Evolutionary conservation across 495 filamentous ascomycete genomes (phyloP).

Genomic region (Aspergillus nanangensis): DNA sequence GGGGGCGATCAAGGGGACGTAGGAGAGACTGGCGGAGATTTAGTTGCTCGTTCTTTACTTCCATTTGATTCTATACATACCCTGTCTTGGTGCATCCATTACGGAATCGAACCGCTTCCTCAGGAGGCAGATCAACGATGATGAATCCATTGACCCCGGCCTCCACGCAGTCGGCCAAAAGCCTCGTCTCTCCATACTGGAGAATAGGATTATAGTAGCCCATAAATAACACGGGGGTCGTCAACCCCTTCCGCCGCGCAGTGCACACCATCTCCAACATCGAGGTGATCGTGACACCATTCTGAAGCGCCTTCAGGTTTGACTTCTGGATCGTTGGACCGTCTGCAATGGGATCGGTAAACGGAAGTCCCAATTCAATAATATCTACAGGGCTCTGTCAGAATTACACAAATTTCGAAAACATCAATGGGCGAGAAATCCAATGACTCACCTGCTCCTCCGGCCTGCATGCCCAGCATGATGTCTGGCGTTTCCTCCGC

Average conservation of each 20-base stretch:
- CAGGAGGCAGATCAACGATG: conserved; percentile 80
- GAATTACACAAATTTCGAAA: background rate
- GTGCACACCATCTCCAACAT: conserved; percentile 68
- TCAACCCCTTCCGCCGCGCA: conserved; percentile 64
- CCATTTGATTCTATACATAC: background rate
- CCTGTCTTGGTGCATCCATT: conserved; percentile 49
- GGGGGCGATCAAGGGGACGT: conserved; percentile 80
- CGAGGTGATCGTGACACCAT: conserved; percentile 69
- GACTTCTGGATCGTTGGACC: conserved; percentile 80
- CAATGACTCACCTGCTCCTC: conserved; percentile 61
- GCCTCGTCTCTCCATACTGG: conserved; percentile 74
- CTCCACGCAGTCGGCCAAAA: conserved; percentile 68
- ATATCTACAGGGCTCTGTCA: conserved; percentile 6
- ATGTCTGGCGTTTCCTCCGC: conserved; percentile 66
- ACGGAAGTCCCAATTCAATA: conserved; percentile 59
- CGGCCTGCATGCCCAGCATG: conserved; percentile 77
- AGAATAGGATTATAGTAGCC: conserved; percentile 88
- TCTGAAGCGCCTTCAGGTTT: conserved; percentile 70
- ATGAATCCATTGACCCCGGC: conserved; percentile 87
- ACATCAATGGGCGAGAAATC: background rate
- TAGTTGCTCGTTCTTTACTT: background rate
- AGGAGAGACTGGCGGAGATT: conserved; percentile 67
- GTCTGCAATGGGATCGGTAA: conserved; percentile 87
- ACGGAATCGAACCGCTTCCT: conserved; percentile 81
- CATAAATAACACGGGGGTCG: conserved; percentile 77